Evolutionary conservation across 345 rosid species (phyloP).

Genomic region (Kandelia obovata): DNA sequence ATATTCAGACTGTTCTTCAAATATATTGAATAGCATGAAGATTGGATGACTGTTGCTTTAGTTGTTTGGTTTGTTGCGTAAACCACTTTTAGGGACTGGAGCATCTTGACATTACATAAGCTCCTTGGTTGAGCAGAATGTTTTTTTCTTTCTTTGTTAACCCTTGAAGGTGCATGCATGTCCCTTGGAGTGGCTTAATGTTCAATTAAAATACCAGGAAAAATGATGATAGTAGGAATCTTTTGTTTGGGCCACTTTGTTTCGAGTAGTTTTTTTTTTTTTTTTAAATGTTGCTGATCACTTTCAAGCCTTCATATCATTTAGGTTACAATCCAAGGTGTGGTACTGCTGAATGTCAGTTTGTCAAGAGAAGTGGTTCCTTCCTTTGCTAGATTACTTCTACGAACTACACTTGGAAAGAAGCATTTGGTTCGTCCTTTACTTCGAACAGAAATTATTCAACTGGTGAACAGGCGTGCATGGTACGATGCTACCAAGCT

Average conservation of each 20-base stretch:
- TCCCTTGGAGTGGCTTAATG: no score
- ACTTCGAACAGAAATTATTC: slow-evolving; percentile 81
- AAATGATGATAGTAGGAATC: background rate
- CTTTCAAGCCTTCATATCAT: slow-evolving; percentile 10
- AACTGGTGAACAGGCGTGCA: slow-evolving; percentile 88
- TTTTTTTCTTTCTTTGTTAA: no score
- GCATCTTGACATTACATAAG: no score
- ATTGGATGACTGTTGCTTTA: no score
- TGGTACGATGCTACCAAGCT: slow-evolving; percentile 89
- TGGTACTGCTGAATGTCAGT: slow-evolving; percentile 73
- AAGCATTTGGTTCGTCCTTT: slow-evolving; percentile 90
- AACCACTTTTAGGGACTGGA: background rate
- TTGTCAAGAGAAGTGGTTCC: slow-evolving; percentile 94
- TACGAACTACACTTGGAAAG: slow-evolving; percentile 86
- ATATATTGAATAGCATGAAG: no score
- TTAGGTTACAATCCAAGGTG: slow-evolving; percentile 59
- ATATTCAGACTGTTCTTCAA: no score
- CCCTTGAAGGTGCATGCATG: no score
- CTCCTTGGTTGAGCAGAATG: no score
- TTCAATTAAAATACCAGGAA: background rate
- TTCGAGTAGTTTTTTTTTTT: background rate
- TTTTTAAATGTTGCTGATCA: background rate
- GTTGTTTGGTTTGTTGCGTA: background rate
- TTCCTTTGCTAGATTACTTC: slow-evolving; percentile 79
- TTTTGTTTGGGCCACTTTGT: background rate